Evolutionary conservation across 257 asterid species (phyloP).

Genomic region (Petunia secreta): DNA sequence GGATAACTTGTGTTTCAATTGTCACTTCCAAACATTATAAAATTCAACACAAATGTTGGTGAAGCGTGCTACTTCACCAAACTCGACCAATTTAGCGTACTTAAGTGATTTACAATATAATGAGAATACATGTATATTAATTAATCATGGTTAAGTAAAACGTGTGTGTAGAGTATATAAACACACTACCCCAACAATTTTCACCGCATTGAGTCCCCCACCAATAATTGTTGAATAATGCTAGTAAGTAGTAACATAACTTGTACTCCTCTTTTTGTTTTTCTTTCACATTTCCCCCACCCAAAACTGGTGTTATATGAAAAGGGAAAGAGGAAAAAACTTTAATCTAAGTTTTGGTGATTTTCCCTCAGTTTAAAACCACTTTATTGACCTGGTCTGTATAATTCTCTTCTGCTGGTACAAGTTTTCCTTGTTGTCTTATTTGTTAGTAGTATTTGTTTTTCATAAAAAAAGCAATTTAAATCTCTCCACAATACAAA

Average conservation of each 20-base stretch:
- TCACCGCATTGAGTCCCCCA: constrained; percentile 31
- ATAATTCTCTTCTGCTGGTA: neutral
- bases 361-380: neutral
- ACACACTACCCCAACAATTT: no score
- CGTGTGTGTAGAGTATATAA: no score
- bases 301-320: neutral
- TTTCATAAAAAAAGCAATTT: constrained; percentile 35
- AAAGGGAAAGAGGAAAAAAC: neutral
- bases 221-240: constrained; percentile 52
- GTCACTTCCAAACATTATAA: no score
- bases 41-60: no score
- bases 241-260: constrained; percentile 27
- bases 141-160: no score
- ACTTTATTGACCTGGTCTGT: constrained; percentile 35
- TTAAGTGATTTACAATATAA: no score
- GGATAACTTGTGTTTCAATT: no score
- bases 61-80: no score
- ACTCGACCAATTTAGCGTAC: no score
- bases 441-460: constrained; percentile 27
- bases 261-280: constrained; percentile 24
- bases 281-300: no score
- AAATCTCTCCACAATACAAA: constrained; percentile 16
- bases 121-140: no score
- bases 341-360: neutral
- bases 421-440: neutral